A percentile compares a stretch with the other conserved stretches of the same genome.
These are phyloP conservation scores for Obelidium mucronatum DNA, from an alignment of 192 early-diverging fungal genomes.

Conservation along the genomic window DNA sequence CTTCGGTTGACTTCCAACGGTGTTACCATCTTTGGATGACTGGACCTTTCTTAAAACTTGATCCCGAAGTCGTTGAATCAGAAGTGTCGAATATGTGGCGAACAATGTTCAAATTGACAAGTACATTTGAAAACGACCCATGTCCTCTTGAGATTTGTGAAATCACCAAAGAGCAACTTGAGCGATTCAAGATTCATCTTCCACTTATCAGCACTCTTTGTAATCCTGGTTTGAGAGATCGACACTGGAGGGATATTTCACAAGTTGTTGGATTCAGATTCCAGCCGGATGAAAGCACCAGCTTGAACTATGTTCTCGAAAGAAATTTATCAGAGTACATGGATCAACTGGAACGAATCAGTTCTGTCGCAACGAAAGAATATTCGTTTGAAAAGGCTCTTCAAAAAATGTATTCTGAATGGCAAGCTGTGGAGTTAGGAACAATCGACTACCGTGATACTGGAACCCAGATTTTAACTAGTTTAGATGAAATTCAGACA, in stretches of 20 bases:
- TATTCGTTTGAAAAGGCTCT: conserved; percentile 71
- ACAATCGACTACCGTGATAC: conserved; percentile 67
- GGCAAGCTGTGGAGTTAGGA: conserved; percentile 62
- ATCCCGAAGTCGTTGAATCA: conserved; percentile 64
- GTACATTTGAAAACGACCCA: conserved; percentile 54
- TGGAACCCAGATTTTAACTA: conserved; percentile 63
- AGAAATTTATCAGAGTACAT: conserved; percentile 60
- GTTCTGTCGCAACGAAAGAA: conserved; percentile 64
- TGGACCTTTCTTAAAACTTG: conserved; percentile 65
- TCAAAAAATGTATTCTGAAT: conserved; percentile 70
- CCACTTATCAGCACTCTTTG: conserved; percentile 65
- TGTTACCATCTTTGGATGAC: conserved; percentile 68
- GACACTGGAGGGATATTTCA: conserved; percentile 70
- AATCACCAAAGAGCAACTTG: conserved; percentile 69
- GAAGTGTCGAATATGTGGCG: conserved; percentile 70
- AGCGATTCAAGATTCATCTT: conserved; percentile 64
- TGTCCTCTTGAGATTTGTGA: conserved; percentile 58
- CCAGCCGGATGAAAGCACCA: conserved; percentile 68
- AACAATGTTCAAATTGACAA: conserved; percentile 61
- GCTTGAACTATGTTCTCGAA: conserved; percentile 58
- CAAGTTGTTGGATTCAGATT: conserved; percentile 64
- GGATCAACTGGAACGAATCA: conserved; percentile 60
- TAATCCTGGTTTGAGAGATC: conserved; percentile 64
- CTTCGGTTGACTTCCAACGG: conserved; percentile 69
- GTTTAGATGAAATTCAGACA: conserved; percentile 66